Percentiles rank a stretch among this genome's conserved stretches.
Evolutionary conservation across 2,329 filamentous ascomycete species (phyloP).

Genomic region (Aspergillus aculeatus): DNA sequence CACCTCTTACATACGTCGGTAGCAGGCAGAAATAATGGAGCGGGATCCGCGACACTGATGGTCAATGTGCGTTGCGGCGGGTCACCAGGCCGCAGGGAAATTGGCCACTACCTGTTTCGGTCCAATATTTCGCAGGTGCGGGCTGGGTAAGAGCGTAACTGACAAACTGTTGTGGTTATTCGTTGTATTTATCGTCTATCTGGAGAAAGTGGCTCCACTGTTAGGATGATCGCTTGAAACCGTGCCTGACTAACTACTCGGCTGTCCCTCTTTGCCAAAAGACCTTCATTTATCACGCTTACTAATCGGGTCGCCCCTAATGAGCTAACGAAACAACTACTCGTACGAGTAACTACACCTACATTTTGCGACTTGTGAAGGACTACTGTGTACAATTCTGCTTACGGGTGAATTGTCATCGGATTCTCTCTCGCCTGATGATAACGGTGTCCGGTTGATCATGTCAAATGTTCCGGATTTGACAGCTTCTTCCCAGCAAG

Average conservation of each 20-base stretch:
- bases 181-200: constrained; percentile 3
- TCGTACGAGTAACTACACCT: background rate
- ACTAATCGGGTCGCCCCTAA: constrained; percentile 2
- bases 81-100: constrained; percentile 6
- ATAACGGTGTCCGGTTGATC: background rate
- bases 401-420: background rate
- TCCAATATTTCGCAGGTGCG: background rate
- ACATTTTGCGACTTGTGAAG: background rate
- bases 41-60: background rate
- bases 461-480: background rate
- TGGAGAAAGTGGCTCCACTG: constrained; percentile 14
- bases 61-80: constrained; percentile 6
- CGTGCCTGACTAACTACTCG: constrained; percentile 15
- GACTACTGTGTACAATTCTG: background rate
- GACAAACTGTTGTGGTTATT: background rate
- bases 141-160: background rate
- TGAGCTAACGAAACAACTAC: too few species aligned
- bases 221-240: constrained; percentile 14
- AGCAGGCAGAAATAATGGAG: background rate
- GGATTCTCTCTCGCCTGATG: background rate
- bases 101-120: background rate
- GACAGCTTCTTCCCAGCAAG: background rate
- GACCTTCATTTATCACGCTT: constrained; percentile 10
- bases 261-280: constrained; percentile 6
- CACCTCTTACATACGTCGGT: too few species aligned